A percentile compares a stretch with the other conserved stretches of the same genome.
Evolutionary conservation across 2,329 filamentous ascomycete genomes (phyloP).

Genomic region (Trichoderma cornu-damae): DNA sequence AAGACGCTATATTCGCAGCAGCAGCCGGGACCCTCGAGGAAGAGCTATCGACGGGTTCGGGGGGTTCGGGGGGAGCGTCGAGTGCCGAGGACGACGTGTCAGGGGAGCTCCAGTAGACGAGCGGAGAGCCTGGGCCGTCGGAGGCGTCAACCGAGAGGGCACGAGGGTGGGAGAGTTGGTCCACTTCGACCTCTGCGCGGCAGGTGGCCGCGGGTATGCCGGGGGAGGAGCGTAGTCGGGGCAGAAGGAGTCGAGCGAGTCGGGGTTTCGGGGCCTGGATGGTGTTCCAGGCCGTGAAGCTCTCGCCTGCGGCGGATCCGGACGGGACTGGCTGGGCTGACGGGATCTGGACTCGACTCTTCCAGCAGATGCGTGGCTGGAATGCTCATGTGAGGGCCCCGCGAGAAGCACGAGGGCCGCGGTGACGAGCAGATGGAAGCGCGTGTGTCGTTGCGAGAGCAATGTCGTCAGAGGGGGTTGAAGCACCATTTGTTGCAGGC

Average conservation of each 20-base stretch:
- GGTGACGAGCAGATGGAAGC: not conserved
- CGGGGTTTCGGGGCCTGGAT: not conserved
- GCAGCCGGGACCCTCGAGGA: slow-evolving; percentile 28
- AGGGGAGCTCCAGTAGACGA: slow-evolving; percentile 44
- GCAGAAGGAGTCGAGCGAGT: slow-evolving; percentile 20
- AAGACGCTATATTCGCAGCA: slow-evolving; percentile 40
- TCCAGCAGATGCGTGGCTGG: slow-evolving; percentile 2
- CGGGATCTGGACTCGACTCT: slow-evolving; percentile 14
- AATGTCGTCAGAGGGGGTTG: slow-evolving; percentile 18
- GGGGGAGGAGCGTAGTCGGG: slow-evolving; percentile 19
- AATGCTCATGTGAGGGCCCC: slow-evolving; percentile 13
- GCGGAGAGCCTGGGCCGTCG: slow-evolving; percentile 61
- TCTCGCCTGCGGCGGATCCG: slow-evolving; percentile 7
- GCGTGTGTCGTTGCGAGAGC: slow-evolving; percentile 4
- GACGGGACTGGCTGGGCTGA: not conserved
- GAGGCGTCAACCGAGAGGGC: slow-evolving; percentile 41
- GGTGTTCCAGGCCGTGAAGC: slow-evolving; percentile 6
- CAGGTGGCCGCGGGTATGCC: slow-evolving; percentile 34
- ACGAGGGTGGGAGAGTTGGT: slow-evolving; percentile 34
- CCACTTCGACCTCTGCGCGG: slow-evolving; percentile 42
- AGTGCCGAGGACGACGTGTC: slow-evolving; percentile 43
- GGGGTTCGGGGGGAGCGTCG: slow-evolving; percentile 25
- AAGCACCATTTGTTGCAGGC: not conserved
- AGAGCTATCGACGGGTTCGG: slow-evolving; percentile 24
- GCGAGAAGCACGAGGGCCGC: not conserved